phyloP scores from a whole-genome alignment of 768 basidiomycete genomes.

The Termitomyces bulborhizus region DNA sequence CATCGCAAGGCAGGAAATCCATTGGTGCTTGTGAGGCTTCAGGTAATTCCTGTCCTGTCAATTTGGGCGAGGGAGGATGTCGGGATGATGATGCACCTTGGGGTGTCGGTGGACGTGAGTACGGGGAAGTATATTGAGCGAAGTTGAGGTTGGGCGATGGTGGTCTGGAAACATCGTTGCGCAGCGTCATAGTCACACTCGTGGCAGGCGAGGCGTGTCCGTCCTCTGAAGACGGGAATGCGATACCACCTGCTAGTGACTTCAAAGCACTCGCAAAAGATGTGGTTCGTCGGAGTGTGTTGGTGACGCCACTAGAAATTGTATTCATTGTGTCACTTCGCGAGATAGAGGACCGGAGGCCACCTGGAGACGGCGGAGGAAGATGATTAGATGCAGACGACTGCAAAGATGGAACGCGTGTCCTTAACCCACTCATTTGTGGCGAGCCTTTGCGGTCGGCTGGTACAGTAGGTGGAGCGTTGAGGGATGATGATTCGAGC shows the following conservation, averaged over 20 bases:
- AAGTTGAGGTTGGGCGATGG: constrained; percentile 77
- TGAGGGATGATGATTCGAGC: constrained; percentile 62
- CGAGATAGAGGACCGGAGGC: constrained; percentile 40
- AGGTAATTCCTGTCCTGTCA: constrained; percentile 21
- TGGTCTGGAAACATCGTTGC: constrained; percentile 50
- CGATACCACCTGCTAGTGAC: constrained; percentile 60
- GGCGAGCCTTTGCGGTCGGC: constrained; percentile 30
- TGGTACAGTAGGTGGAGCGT: constrained; percentile 39
- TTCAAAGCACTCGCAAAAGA: constrained; percentile 76
- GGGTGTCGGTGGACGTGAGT: constrained; percentile 50
- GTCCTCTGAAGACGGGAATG: constrained; percentile 65
- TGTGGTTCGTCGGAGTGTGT: constrained; percentile 70
- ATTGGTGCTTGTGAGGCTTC: constrained; percentile 28
- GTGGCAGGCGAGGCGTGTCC: constrained; percentile 28
- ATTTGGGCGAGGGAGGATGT: constrained; percentile 20
- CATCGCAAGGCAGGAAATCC: constrained; percentile 67
- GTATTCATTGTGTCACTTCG: constrained; percentile 62
- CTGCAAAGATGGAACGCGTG: constrained; percentile 44
- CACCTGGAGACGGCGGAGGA: constrained; percentile 38
- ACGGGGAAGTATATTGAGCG: constrained; percentile 74
- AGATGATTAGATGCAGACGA: constrained; percentile 38
- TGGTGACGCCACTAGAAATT: constrained; percentile 55
- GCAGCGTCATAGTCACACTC: constrained; percentile 19
- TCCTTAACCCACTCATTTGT: constrained; percentile 31
- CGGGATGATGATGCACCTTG: constrained; percentile 16